Evolutionary conservation across 805 yeast species (phyloP).

Genomic region (Sugiyamaella boreocaroliniensis): DNA sequence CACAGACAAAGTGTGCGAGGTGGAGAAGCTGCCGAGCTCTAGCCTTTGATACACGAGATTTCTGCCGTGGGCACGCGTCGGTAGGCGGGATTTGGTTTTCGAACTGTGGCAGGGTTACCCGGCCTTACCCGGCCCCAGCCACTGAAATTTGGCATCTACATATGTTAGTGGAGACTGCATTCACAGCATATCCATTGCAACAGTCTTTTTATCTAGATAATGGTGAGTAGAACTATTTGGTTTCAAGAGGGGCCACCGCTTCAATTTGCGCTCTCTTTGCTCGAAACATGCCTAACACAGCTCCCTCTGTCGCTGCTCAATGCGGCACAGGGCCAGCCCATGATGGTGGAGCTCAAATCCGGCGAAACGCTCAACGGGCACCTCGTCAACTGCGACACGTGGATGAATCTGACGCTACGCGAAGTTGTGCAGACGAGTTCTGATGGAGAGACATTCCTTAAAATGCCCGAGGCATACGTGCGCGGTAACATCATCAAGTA

Average conservation of each 20-base stretch:
- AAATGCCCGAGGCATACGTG: constrained; percentile 68
- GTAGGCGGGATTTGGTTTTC: not conserved
- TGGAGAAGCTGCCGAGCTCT: too few relatives aligned
- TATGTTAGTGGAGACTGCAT: too few relatives aligned
- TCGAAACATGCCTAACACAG: constrained; percentile 34
- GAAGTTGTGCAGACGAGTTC: constrained; percentile 54
- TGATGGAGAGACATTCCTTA: constrained; percentile 54
- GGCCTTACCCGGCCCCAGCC: not conserved
- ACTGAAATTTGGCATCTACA: not conserved
- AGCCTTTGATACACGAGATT: not conserved
- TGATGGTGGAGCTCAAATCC: constrained; percentile 82
- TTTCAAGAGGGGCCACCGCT: too few relatives aligned
- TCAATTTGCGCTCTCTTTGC: not conserved
- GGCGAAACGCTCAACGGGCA: constrained; percentile 87
- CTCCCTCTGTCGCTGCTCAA: constrained; percentile 86
- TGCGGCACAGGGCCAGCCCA: constrained; percentile 81
- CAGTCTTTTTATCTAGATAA: too few relatives aligned
- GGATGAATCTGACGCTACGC: constrained; percentile 87
- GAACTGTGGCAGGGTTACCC: not conserved
- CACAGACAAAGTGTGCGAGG: too few relatives aligned
- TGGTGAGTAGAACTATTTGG: not conserved
- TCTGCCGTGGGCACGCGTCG: not conserved
- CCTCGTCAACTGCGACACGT: constrained; percentile 78
- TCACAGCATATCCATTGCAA: too few relatives aligned
- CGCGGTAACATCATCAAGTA: constrained; percentile 66